A percentile compares a stretch with the other conserved stretches of the same genome.
These are phyloP conservation scores for Calamus simplicifolius DNA, from an alignment of 176 grass and related monocot genomes.

Conservation along the genomic window DNA sequence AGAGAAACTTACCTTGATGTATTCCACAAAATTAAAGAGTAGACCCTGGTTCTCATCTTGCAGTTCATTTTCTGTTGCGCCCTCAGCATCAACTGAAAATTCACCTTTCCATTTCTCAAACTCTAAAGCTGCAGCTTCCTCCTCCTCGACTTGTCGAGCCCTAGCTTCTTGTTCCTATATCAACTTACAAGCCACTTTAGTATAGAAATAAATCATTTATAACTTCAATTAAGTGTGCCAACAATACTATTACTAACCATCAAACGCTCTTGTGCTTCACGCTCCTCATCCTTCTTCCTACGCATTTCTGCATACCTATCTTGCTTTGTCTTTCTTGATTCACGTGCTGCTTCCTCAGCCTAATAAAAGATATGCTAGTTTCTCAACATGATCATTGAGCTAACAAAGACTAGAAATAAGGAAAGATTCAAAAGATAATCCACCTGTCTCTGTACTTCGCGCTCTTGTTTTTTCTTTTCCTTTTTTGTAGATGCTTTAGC, in stretches of 20 bases:
- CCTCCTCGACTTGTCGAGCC: conserved; percentile 64
- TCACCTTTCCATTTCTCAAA: conserved; percentile 97
- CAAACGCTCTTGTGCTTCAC: conserved; percentile 65
- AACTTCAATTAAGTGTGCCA: conserved; percentile 4
- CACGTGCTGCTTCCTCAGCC: conserved; percentile 49
- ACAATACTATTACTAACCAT: conserved; percentile 30
- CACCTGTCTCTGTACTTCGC: conserved; percentile 61
- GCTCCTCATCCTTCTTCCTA: conserved; percentile 87
- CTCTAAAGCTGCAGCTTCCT: conserved; percentile 55
- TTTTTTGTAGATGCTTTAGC: conserved; percentile 65
- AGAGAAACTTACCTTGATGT: conserved; percentile 60
- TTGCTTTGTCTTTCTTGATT: conserved; percentile 66
- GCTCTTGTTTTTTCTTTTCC: conserved; percentile 87
- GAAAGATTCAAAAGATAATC: conserved; percentile 1
- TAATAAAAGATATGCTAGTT: conserved; percentile 19
- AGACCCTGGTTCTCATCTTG: conserved; percentile 67
- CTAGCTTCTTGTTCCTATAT: conserved; percentile 78
- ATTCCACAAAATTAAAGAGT: conserved; percentile 85
- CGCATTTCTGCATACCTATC: conserved; percentile 79
- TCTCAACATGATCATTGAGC: neutral
- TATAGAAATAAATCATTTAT: conserved; percentile 10
- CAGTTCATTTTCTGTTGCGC: conserved; percentile 73
- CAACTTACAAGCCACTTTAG: conserved; percentile 10
- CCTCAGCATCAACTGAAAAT: conserved; percentile 95
- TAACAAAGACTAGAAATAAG: neutral